These are phyloP conservation scores for Bryopsis sp. DNA, from an alignment of 139 green algal species.

Conservation along the genomic window DNA sequence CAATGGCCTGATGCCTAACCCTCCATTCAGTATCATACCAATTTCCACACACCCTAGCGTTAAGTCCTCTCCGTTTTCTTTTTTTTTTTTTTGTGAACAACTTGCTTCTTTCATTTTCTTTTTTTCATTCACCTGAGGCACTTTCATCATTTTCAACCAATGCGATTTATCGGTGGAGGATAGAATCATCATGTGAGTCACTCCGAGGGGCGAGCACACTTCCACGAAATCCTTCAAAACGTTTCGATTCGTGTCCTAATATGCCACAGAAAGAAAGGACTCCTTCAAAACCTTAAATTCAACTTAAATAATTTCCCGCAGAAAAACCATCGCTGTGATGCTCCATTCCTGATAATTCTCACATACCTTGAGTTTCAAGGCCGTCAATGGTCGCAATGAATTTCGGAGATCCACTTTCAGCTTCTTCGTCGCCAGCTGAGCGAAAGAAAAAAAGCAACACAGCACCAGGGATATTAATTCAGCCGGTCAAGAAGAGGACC, in stretches of 20 bases:
- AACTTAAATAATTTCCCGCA: no score
- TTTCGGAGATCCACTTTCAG: slow-evolving; percentile 80
- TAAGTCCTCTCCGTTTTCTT: background rate
- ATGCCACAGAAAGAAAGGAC: slow-evolving; percentile 21
- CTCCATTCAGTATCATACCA: no score
- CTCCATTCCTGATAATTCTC: no score
- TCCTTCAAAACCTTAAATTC: no score
- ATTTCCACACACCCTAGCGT: background rate
- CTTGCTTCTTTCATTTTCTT: slow-evolving; percentile 40
- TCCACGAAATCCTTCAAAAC: slow-evolving; percentile 93
- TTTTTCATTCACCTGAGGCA: slow-evolving; percentile 50
- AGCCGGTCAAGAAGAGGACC: no score
- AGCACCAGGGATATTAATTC: no score
- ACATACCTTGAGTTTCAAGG: slow-evolving; percentile 65
- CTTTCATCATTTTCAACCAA: slow-evolving; percentile 84
- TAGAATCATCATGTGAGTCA: slow-evolving; percentile 93
- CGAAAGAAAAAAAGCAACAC: slow-evolving; percentile 2
- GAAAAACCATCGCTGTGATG: no score
- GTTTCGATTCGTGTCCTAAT: slow-evolving; percentile 47
- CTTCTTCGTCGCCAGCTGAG: background rate
- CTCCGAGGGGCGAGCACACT: slow-evolving; percentile 85
- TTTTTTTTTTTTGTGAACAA: slow-evolving; percentile 48
- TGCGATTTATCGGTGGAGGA: slow-evolving; percentile 66
- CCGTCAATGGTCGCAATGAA: slow-evolving; percentile 92
- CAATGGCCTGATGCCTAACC: no score